A percentile compares a stretch with the other conserved stretches of the same genome.
Evolutionary conservation across 257 asterid species (phyloP).

Genomic region (Fraxinus pennsylvanica): DNA sequence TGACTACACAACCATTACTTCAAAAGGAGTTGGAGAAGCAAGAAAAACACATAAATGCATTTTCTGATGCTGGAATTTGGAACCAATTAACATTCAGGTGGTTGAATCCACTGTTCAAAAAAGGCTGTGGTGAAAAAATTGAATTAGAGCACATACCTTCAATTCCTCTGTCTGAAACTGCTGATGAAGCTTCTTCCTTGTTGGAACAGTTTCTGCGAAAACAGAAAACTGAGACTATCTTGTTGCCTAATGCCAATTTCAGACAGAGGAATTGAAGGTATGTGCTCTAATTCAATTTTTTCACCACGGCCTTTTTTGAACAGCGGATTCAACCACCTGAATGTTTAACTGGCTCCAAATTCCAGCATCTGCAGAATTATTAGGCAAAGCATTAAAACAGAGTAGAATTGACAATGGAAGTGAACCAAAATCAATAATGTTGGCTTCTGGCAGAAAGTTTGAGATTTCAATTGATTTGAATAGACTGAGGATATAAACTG

Average conservation of each 20-base stretch:
- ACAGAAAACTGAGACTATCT: constrained; percentile 42
- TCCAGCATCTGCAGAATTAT: constrained; percentile 42
- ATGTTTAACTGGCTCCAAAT: constrained; percentile 68
- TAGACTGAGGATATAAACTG: constrained; percentile 32
- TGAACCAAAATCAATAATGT: constrained; percentile 47
- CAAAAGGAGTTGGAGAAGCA: constrained; percentile 20
- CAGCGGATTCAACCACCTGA: constrained; percentile 80
- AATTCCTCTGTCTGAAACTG: constrained; percentile 59
- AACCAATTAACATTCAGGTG: constrained; percentile 64
- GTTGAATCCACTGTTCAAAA: constrained; percentile 74
- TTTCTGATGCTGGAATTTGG: constrained; percentile 73
- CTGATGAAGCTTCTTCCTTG: constrained; percentile 62
- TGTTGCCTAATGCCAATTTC: constrained; percentile 65
- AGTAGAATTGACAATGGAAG: constrained; percentile 54
- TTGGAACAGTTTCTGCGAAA: constrained; percentile 59
- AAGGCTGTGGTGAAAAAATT: constrained; percentile 54
- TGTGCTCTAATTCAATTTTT: constrained; percentile 48
- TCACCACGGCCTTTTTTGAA: constrained; percentile 50
- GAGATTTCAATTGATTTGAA: constrained; percentile 32
- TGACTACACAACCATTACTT: constrained; percentile 50
- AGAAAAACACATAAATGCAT: constrained; percentile 30
- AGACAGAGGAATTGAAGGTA: constrained; percentile 58
- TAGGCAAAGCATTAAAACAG: constrained; percentile 38
- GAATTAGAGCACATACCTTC: constrained; percentile 53
- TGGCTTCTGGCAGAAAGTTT: constrained; percentile 34